Base-by-base conservation (phyloP, 176 grass and related monocot species). In the Lolium rigidum region DNA sequence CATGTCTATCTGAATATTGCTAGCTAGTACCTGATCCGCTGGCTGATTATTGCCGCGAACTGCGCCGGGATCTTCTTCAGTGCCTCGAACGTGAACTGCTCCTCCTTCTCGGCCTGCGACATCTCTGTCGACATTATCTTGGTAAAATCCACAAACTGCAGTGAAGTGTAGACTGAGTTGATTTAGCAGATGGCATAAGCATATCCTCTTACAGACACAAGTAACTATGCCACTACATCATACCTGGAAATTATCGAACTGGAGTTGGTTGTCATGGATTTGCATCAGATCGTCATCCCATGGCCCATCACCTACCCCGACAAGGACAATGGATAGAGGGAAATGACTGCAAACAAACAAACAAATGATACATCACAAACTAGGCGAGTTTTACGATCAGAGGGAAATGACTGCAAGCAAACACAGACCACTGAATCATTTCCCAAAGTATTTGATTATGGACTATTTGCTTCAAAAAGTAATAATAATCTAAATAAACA, bases 131-230 rank as follows among this genome's bases (percentile, higher is more conserved):
- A 87, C 92, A 94, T 90, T 78, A 94, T 97, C 26, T 90, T 81
- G 1, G 94, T 92, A 58, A 97, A 97, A 85, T 92, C 81, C 24
- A 97, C 92, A 77, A 94, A 97, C 95, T 94, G 73, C 67, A 85
- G 21, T 48, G 3, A 21, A 6, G 11, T 13, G 60, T 6, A 61
- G 18, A 48, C 3, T 15, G 37, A 60, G 46, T 50, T 6, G 16
- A 18, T 37, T 15, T 14, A 62, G 54, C 28, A 46, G n/a, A n/a
- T 56, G 13, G 10, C 41, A 43, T 44, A 39, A 71, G 68, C 18
- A 71, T 44, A 20, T 10, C 15, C 47, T 8, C 11, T 11, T 76
- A 4, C 10, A 70, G n/a, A 2, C 21, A 46, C 39, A 70, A 7
- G 43, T 21, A 22, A 59, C 10, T n/a, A 22, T 59, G 21, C n/a